Conservation (phyloP, 805 yeast species). For the Candida qinlingensis region DNA sequence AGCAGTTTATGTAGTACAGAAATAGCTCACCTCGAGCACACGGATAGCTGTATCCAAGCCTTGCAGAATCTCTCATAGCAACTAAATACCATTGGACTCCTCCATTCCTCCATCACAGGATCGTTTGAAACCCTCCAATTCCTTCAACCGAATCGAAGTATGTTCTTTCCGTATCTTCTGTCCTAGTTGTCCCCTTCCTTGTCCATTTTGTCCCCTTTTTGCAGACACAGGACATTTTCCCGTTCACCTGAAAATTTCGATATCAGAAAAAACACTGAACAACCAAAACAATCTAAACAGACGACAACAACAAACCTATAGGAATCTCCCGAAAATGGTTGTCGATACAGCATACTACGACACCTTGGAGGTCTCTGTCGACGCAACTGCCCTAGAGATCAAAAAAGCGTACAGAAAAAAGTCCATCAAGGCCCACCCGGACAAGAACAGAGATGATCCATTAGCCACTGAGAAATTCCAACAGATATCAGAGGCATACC, state of each 20-base stretch:
- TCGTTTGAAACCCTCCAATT: too few relatives aligned
- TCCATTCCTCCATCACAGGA: too few relatives aligned
- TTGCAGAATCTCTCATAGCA: too few relatives aligned
- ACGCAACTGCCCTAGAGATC: conserved; percentile 61
- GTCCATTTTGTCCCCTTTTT: background rate
- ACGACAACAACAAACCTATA: too few relatives aligned
- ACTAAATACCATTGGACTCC: too few relatives aligned
- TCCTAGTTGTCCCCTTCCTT: background rate
- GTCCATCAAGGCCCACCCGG: conserved; percentile 76
- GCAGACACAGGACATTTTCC: background rate
- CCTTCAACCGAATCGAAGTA: too few relatives aligned
- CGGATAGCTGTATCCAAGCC: too few relatives aligned
- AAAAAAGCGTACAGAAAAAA: conserved; percentile 77
- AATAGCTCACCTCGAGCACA: too few relatives aligned
- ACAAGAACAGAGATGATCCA: conserved; percentile 73
- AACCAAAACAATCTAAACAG: background rate
- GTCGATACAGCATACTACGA: conserved; percentile 74
- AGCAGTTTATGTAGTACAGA: too few relatives aligned
- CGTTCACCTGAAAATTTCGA: background rate
- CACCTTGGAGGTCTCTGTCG: conserved; percentile 47
- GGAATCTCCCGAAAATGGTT: conserved; percentile 39
- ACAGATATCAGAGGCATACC: conserved; percentile 65
- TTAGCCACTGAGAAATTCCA: conserved; percentile 67
- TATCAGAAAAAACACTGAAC: background rate
- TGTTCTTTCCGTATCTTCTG: background rate